Base-by-base conservation (phyloP, 768 basidiomycete genomes). In the Pleurotus tuoliensis region DNA sequence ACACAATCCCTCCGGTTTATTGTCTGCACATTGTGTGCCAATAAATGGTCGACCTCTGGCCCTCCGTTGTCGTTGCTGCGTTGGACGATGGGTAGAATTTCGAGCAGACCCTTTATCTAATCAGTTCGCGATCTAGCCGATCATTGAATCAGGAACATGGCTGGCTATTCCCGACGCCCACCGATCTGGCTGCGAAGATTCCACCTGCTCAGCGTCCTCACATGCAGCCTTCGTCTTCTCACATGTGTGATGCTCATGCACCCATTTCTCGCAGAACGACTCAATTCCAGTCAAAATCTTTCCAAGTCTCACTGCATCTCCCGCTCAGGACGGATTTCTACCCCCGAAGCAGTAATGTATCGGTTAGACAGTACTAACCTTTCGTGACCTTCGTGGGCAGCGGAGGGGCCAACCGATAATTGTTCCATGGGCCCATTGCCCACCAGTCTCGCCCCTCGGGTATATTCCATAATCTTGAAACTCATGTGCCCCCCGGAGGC, bases 81-180 rank as follows among this genome's bases (percentile, higher is more conserved):
- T 51, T 16, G 25, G 49, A n/a, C 24, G 46, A 18, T 25, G 16
- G 43, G 46, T 44, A 2, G 41, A 44, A 22, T 44, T 16, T 44
- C 20, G 41, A 44, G 30, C 30, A 34, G 41, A 44, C 41, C 41
- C 41, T 44, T 44, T 44, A 44, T 44, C 41, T 44, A 44, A 44
- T 44, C 41, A 44, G 41, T 16, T 16, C n/a, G 20, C n/a, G 41
- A 44, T 44, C 41, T 44, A 25, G 25, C 48, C 48, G 48, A 50
- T 50, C 48, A 50, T 50, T 50, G 48, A 50, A 50, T 38, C 48
- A 50, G 48, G 48, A 50, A 50, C 48, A 50, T n/a, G 20, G 15
- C n/a, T 20, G 48, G 27, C 48, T 50, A 47, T 47, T 20, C 46
- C 46, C 46, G 46, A 20, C 46, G 15, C 22, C 48, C 48, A 50